Conservation (phyloP, 257 asterid genomes). For the Rauvolfia tetraphylla region DNA sequence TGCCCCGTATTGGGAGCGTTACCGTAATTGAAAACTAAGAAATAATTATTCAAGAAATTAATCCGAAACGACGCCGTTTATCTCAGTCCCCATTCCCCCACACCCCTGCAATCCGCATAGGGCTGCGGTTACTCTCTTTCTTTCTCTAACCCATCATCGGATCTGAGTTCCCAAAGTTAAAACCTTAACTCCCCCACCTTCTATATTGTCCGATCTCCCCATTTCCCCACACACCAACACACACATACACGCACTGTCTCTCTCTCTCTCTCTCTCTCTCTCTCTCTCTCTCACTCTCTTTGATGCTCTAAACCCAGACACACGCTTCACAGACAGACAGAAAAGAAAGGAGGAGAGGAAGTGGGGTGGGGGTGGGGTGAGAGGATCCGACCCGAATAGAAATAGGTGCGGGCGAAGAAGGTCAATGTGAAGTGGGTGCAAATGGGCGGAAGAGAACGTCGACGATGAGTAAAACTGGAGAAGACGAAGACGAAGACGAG, state of each 20-base stretch:
- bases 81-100: accelerated
- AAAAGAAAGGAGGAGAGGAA: not conserved
- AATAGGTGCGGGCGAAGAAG: slow-evolving; percentile 26
- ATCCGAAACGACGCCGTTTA: not conserved
- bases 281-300: not conserved
- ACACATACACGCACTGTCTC: slow-evolving; percentile 17
- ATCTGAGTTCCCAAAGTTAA: slow-evolving; percentile 55
- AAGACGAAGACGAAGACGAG: slow-evolving; percentile 57
- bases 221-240: slow-evolving; percentile 28
- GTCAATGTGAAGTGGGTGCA: slow-evolving; percentile 35
- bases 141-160: slow-evolving; percentile 43
- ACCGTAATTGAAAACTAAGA: too few species aligned
- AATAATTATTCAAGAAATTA: too few species aligned
- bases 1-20: too few species aligned
- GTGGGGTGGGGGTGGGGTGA: slow-evolving; percentile 20
- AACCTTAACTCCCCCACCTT: slow-evolving; percentile 31
- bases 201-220: slow-evolving; percentile 55
- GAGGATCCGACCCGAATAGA: slow-evolving; percentile 25
- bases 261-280: slow-evolving; percentile 14
- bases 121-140: slow-evolving; percentile 11
- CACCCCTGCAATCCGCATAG: slow-evolving; percentile 5
- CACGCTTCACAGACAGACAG: not conserved
- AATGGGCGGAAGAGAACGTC: slow-evolving; percentile 33
- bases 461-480: slow-evolving; percentile 65
- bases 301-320: not conserved